Evolutionary conservation across 495 filamentous ascomycete genomes (phyloP), one percentile per base, ranked within the genome.

Genomic region (Aspergillus coremiiformis): DNA sequence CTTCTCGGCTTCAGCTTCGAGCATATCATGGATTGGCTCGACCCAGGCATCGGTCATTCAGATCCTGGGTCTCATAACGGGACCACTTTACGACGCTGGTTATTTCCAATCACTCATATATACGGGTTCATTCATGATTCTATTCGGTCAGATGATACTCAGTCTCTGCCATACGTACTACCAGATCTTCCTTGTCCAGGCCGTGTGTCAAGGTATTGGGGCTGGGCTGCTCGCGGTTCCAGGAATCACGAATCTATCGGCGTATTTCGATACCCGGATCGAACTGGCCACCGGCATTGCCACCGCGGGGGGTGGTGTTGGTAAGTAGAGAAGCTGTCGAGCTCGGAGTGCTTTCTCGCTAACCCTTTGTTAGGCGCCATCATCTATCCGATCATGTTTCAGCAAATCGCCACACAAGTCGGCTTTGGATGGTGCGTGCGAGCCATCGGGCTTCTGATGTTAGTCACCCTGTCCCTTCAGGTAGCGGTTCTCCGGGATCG

Each of bases 31-130:
- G 72, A 68, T 76, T 26, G 71, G 69, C 35, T 66, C 64, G 0
- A 68, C 84, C 15, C 80, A 86, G 55, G 69, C 73, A 4, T 80
- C 79, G 51, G 66, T 83, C 22, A 66, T 86, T 14, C 62, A 82
- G 49, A 44, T 83, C 1, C 60, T 76, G 3, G 81, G 82, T 0
- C 58, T 78, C 11, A 42, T 84, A 19, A 64, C 73, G 0, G 84
- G 83, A 0, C 81, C 80, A 0, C 55, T 81, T 44, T 82, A 80
- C 51, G 80, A 86, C 54, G 56, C 68, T 0, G 83, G 82, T 21
- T 80, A 84, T 60, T 68, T 84, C 19, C 68, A 68, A 8, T 19
- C 53, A 0, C 61, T 84, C 0, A 57, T 84, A 1, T 7, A 63
- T 3, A 52, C 56, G 1, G 70, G 66, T 9, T 55, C 54, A 24